Conservation (phyloP, 2,329 filamentous ascomycete species). For the Fusarium mundagurra region DNA sequence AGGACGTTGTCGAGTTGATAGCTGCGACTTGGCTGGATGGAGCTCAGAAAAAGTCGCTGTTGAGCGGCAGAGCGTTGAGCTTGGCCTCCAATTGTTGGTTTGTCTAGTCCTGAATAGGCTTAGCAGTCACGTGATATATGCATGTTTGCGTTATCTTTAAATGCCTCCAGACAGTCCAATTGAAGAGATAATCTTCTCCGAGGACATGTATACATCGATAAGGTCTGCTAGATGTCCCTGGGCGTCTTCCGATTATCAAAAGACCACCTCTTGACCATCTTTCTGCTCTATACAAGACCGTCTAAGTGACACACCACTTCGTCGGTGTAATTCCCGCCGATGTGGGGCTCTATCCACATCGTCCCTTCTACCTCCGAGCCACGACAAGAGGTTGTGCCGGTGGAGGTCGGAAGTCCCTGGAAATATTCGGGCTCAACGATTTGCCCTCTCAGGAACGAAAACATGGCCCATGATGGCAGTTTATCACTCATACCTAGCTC, state of each 20-base stretch:
- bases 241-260: background rate
- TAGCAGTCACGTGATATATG: constrained; percentile 41
- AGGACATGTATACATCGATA: background rate
- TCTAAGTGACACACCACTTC: constrained; percentile 14
- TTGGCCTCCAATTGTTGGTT: constrained; percentile 51
- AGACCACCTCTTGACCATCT: background rate
- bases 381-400: constrained; percentile 32
- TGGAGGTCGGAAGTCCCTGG: constrained; percentile 6
- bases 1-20: constrained; percentile 45
- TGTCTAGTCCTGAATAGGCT: constrained; percentile 43
- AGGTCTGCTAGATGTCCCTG: accelerated
- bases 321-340: constrained; percentile 33
- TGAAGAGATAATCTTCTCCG: background rate
- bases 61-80: constrained; percentile 52
- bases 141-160: background rate
- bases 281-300: background rate
- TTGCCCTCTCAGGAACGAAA: background rate
- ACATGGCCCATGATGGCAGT: background rate
- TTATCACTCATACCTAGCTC: background rate
- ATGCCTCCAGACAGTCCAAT: background rate
- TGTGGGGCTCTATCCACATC: constrained; percentile 29
- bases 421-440: constrained; percentile 23
- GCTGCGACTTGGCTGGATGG: constrained; percentile 46
- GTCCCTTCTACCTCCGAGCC: constrained; percentile 42
- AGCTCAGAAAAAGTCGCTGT: constrained; percentile 57